These are phyloP conservation scores for Royoungia palumana DNA, from an alignment of 768 basidiomycete species.

Conservation along the genomic window DNA sequence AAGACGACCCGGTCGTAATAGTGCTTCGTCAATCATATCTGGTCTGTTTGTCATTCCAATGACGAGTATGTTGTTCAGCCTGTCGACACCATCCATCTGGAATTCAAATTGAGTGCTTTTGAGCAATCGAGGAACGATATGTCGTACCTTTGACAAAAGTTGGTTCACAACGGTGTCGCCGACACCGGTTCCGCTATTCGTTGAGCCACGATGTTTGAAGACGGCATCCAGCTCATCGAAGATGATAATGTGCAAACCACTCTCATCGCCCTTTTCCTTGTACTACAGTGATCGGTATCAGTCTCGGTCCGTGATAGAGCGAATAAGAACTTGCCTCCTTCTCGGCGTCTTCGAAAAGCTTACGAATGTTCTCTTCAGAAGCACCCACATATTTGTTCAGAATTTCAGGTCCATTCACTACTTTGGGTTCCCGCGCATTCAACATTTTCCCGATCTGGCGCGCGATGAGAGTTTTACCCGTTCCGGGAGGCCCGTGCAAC, in stretches of 20 bases:
- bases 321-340: slow-evolving; percentile 62
- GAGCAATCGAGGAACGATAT: neutral
- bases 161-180: slow-evolving; percentile 99
- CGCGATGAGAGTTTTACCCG: slow-evolving; percentile 97
- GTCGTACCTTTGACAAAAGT: slow-evolving; percentile 85
- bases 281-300: slow-evolving; percentile 49
- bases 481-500: slow-evolving; percentile 94
- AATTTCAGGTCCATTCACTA: slow-evolving; percentile 98
- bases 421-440: slow-evolving; percentile 95
- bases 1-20: slow-evolving; percentile 94
- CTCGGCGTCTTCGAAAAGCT: slow-evolving; percentile 97
- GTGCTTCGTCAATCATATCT: slow-evolving; percentile 99
- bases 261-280: slow-evolving; percentile 96
- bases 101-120: slow-evolving; percentile 7
- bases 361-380: slow-evolving; percentile 96
- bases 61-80: slow-evolving; percentile 97
- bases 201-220: slow-evolving; percentile 97
- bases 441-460: slow-evolving; percentile 99
- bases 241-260: slow-evolving; percentile 97
- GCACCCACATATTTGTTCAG: slow-evolving; percentile 97
- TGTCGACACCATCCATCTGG: slow-evolving; percentile 99
- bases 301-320: neutral
- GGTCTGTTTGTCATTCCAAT: slow-evolving; percentile 99
- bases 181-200: slow-evolving; percentile 88
- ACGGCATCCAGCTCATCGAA: slow-evolving; percentile 99